Percentiles rank a stretch among this genome's conserved stretches.
Conservation (phyloP, 2,329 filamentous ascomycete species). For the Ceratocystis smalleyi region DNA sequence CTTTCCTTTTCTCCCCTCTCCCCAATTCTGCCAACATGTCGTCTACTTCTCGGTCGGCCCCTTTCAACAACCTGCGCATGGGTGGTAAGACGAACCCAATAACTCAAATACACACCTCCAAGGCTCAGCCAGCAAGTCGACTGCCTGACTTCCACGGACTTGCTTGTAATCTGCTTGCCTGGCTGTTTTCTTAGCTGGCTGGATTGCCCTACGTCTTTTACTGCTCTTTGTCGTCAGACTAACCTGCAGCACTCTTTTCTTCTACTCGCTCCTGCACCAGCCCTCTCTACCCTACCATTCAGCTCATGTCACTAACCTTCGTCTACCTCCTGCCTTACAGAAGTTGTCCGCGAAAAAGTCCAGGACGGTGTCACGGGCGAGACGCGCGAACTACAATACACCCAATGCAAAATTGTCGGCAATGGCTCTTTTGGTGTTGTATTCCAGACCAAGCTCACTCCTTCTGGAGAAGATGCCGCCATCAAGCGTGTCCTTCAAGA, state of each 20-base stretch:
- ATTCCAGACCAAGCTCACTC: constrained; percentile 96
- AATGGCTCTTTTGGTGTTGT: constrained; percentile 98
- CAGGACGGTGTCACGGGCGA: constrained; percentile 96
- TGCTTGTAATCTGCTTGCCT: neutral
- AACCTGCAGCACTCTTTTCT: neutral
- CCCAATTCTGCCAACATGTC: constrained; percentile 7
- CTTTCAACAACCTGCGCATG: constrained; percentile 81
- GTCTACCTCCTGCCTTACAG: constrained; percentile 33
- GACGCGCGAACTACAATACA: constrained; percentile 92
- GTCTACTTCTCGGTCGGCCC: constrained; percentile 50
- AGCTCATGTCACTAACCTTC: constrained; percentile 16
- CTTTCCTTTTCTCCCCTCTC: neutral
- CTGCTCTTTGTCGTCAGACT: neutral
- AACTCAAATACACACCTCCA: constrained; percentile 1
- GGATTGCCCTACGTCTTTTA: neutral
- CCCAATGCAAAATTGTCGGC: constrained; percentile 97
- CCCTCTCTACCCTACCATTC: neutral
- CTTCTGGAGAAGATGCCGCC: constrained; percentile 93
- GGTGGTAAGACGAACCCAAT: constrained; percentile 55
- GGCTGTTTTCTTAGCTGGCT: constrained; percentile 7
- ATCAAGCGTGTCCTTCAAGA: constrained; percentile 98
- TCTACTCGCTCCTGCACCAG: neutral
- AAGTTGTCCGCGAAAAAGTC: constrained; percentile 96
- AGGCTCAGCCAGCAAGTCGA: constrained; percentile 2
- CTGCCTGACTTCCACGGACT: neutral